Conservation (phyloP, 371 early-diverging fungal species). For the Phascolomyces articulosus region DNA sequence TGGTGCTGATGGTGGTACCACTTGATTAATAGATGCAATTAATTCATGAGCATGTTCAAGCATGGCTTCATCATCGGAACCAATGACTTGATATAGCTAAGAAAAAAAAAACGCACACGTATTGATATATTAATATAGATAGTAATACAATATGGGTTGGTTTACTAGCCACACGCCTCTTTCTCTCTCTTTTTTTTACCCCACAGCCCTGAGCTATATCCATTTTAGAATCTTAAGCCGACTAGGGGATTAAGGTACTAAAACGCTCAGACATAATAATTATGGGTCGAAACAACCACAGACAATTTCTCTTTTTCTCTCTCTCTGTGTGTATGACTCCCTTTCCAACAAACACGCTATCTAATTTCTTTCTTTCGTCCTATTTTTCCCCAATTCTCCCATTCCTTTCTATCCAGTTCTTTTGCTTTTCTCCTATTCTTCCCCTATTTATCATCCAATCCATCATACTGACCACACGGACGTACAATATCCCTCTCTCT, state of each 20-base stretch:
- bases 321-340: too few species aligned
- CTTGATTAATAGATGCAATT: conserved; percentile 53
- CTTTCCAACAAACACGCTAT: neutral
- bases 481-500: too few species aligned
- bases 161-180: conserved; percentile 16
- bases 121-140: too few species aligned
- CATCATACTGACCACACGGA: neutral
- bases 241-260: neutral
- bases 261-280: conserved; percentile 10
- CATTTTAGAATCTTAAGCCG: conserved; percentile 4
- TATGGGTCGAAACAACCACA: neutral
- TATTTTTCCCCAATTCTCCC: neutral
- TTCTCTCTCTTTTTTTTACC: conserved; percentile 7
- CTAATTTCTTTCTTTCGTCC: too few species aligned
- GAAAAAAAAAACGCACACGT: neutral
- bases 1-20: conserved; percentile 48
- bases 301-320: too few species aligned
- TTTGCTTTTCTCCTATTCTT: neutral
- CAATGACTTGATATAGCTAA: conserved; percentile 59
- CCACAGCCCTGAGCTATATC: conserved; percentile 4
- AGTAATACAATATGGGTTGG: too few species aligned
- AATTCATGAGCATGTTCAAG: conserved; percentile 73
- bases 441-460: neutral
- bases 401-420: neutral
- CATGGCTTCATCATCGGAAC: conserved; percentile 71